Base-by-base conservation (phyloP, 805 yeast genomes). In the Teunomyces aglyptinius region DNA sequence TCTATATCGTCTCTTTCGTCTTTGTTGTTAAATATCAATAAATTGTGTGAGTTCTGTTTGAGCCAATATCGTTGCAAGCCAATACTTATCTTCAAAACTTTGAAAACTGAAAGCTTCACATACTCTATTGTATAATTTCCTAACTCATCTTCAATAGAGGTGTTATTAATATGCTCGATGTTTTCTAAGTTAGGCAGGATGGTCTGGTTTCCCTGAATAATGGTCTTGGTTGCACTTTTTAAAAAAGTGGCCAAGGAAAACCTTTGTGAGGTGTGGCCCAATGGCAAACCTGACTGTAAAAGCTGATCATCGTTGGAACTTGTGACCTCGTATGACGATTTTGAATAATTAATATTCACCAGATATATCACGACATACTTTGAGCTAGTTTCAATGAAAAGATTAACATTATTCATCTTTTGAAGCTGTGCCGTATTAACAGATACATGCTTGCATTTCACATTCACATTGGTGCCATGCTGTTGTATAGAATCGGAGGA, bases 351-450 rank as follows among this genome's bases (percentile, higher is more conserved):
- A 29, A 69, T 57, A 16, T 52, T 46, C 10, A 68, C 50, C 20
- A 73, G 77, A 50, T 73, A 80, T 26, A 78, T 64, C 29, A 77
- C 56, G n/a, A 77, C 50, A 41, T 64, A 70, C 47, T 70, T 67
- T 6, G 50, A 47, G 24, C 67, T 55, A 1, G 82, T 75, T 47
- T 67, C 67, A 6, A 77, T 59, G 38, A 77, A 73, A 46, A 77
- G 57, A 43, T 68, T 64, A 5, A 56, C 46, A 12, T 61, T 61
- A 19, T 49, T 49, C 40, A 64, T 49, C 47, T 61, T 62, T 31
- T 61, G 67, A 29, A 60, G 55, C 31, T 61, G 60, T 36, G 66
- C 62, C 11, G 76, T 67, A 45, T 75, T 70, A 11, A 64, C 64
- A 5, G 67, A 58, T 13, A 63, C 53, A 32, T 63, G 57, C 27